Evolutionary conservation across 768 basidiomycete genomes (phyloP).

Genomic region (Tricholomella constricta): DNA sequence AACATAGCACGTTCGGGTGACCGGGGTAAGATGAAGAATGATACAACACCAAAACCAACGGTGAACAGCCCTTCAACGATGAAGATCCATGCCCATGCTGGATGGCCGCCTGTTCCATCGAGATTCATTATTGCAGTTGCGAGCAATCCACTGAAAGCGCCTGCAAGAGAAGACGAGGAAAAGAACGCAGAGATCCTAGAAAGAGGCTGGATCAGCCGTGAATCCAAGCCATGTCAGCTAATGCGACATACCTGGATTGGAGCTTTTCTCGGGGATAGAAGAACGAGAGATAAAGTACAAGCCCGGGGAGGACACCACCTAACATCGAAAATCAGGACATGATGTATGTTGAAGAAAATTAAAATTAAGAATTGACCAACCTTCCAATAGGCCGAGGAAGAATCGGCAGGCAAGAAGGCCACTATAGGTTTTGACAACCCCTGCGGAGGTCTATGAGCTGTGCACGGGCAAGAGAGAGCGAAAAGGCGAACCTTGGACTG

Average conservation of each 20-base stretch:
- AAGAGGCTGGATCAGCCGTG: background rate
- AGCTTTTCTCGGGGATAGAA: constrained; percentile 33
- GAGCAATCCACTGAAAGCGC: constrained; percentile 50
- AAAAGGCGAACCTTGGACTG: constrained; percentile 35
- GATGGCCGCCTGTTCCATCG: constrained; percentile 40
- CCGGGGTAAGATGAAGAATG: constrained; percentile 16
- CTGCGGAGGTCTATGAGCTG: background rate
- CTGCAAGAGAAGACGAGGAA: constrained; percentile 35
- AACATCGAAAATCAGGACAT: constrained; percentile 13
- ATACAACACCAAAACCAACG: constrained; percentile 37
- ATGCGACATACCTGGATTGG: constrained; percentile 13
- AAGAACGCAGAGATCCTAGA: constrained; percentile 24
- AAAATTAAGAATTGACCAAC: constrained; percentile 20
- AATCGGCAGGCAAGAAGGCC: constrained; percentile 48
- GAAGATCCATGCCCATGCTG: constrained; percentile 53
- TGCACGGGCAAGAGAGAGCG: constrained; percentile 43
- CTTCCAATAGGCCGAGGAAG: constrained; percentile 50
- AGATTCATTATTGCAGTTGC: constrained; percentile 49
- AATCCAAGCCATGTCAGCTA: background rate
- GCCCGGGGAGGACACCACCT: constrained; percentile 34
- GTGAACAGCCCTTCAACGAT: constrained; percentile 51
- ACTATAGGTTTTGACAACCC: constrained; percentile 9
- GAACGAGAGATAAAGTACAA: constrained; percentile 37
- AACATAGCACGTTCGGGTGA: constrained; percentile 14
- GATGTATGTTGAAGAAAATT: constrained; percentile 15